phyloP scores from a whole-genome alignment of 2,329 filamentous ascomycete species.

The Eutypa lata region DNA sequence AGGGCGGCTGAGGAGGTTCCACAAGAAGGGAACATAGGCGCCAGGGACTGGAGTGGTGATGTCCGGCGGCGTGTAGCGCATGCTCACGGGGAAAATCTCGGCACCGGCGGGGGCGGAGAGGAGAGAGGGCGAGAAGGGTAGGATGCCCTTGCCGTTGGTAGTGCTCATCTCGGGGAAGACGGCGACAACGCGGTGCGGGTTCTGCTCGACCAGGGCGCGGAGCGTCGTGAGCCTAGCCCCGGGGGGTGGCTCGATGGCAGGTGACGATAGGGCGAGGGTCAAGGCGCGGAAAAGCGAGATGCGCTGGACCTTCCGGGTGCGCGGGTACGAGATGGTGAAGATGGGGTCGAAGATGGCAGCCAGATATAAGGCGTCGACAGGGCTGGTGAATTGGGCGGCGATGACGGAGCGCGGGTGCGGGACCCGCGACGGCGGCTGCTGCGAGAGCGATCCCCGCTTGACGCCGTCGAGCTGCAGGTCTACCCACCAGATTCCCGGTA shows the following conservation, averaged over 20 bases:
- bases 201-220: constrained; percentile 57
- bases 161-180: constrained; percentile 94
- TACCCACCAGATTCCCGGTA: constrained; percentile 96
- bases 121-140: constrained; percentile 78
- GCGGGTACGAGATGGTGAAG: constrained; percentile 83
- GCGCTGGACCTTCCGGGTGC: constrained; percentile 67
- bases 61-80: constrained; percentile 85
- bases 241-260: constrained; percentile 42
- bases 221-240: constrained; percentile 58
- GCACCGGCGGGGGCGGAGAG: constrained; percentile 63
- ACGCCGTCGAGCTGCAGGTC: constrained; percentile 98
- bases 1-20: constrained; percentile 78
- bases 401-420: constrained; percentile 80
- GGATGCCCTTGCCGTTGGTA: constrained; percentile 86
- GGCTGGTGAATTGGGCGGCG: constrained; percentile 86
- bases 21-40: constrained; percentile 70
- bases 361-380: constrained; percentile 89
- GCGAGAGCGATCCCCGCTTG: constrained; percentile 80
- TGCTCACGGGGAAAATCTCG: constrained; percentile 84
- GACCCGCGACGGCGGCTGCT: constrained; percentile 69
- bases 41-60: constrained; percentile 87
- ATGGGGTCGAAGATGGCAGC: constrained; percentile 95
- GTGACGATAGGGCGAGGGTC: constrained; percentile 63
- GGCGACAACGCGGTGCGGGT: constrained; percentile 74
- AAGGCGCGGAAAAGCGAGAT: constrained; percentile 77